These are phyloP conservation scores for Mortierella antarctica DNA, from an alignment of 192 early-diverging fungal species.

Conservation along the genomic window DNA sequence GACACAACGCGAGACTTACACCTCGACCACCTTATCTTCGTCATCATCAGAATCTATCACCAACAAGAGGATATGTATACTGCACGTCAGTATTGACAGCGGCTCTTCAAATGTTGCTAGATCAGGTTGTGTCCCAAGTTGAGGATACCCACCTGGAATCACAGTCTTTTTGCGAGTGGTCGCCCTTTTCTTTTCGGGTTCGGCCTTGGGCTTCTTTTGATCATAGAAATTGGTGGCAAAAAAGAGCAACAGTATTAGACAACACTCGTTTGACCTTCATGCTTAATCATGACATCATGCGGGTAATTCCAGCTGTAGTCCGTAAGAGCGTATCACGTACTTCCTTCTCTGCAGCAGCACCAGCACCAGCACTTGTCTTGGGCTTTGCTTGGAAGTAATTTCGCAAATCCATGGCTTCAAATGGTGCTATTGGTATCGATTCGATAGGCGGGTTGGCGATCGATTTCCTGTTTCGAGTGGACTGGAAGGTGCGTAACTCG, in stretches of 20 bases:
- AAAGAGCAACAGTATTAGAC: conserved; percentile 10
- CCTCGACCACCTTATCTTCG: conserved; percentile 22
- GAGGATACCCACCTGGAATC: conserved; percentile 17
- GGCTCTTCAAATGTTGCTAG: too few relatives aligned
- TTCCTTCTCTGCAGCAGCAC: background rate
- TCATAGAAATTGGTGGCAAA: conserved; percentile 49
- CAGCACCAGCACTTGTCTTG: conserved; percentile 14
- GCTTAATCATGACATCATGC: too few relatives aligned
- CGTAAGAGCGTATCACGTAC: background rate
- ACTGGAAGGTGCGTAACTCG: too few relatives aligned
- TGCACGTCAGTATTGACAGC: too few relatives aligned
- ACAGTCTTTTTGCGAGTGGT: conserved; percentile 24
- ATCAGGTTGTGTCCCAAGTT: background rate
- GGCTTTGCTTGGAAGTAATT: conserved; percentile 30
- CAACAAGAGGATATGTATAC: too few relatives aligned
- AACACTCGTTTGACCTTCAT: background rate
- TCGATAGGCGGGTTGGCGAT: background rate
- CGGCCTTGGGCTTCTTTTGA: conserved; percentile 12
- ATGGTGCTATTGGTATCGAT: background rate
- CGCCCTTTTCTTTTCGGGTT: conserved; percentile 30
- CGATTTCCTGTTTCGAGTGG: too few relatives aligned
- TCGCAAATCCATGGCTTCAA: conserved; percentile 40
- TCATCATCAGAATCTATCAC: conserved; percentile 40
- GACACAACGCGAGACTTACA: conserved; percentile 12
- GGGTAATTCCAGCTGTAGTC: too few relatives aligned